Base-by-base conservation (phyloP, 306 rosid genomes). In the Glycyrrhiza uralensis region DNA sequence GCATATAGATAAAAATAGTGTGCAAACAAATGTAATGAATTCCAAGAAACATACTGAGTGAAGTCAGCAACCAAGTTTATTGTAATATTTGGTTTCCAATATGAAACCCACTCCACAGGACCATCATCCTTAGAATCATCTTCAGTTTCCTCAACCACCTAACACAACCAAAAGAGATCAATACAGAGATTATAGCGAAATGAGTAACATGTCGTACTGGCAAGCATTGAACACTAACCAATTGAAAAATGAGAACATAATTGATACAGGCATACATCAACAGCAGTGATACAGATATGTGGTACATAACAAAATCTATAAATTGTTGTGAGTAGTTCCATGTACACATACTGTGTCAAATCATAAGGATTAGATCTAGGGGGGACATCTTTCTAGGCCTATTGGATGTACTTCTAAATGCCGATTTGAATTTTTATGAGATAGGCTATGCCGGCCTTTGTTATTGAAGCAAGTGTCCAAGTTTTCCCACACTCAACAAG, bases 41-140 rank as follows among this genome's bases (percentile, higher is more conserved):
- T 23, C 30, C 64, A 44, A 22, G 82, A 71, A 56, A 78, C 87
- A 14, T 84, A 94, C 99, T 83, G 65, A 12, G 97, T 87, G 82
- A 94, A 94, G 74, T 94, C 99, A 20, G 91, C 97, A 26, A 91
- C 94, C 83, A 94, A 82, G 87, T 94, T 94, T 66, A 94, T 84
- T 12, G 96, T 91, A 52, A 91, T 66, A 86, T 94, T 94, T 20
- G 99, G 99, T 74, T 89, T 91, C 95, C 95, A 91, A 41, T 85
- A 89, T 33, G 99, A 77, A 68, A 69, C 44, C 99, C 99, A 94
- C 79, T 87, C 99, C 79, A 74, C 84, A 59, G 89, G 91, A 47
- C 71, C 88, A 8, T 81, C 83, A 13, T 87, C 96, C 72, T 83
- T 84, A 46, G 86, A 71, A 83, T 86, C 87, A 79, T 61, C 88